Evolutionary conservation across 1,284 basidiomycete genomes (phyloP).

Genomic region (Acaromyces ingoldii): DNA sequence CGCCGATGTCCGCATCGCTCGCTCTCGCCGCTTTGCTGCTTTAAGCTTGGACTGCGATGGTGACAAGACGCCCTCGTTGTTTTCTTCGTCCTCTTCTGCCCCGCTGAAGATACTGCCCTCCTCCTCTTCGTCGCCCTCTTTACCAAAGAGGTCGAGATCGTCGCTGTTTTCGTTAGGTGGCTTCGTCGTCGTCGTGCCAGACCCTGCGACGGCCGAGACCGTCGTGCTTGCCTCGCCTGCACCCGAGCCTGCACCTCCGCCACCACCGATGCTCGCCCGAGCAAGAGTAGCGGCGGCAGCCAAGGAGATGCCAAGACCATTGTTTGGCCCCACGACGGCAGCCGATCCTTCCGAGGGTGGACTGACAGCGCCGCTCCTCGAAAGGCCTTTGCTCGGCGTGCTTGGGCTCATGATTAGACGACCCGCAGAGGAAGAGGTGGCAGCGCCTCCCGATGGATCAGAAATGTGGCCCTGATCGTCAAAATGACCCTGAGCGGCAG

Average conservation of each 20-base stretch:
- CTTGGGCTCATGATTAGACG: constrained; percentile 29
- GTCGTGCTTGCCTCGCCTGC: not conserved
- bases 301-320: constrained; percentile 16
- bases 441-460: too few relatives aligned
- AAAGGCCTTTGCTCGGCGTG: constrained; percentile 25
- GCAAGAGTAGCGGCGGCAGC: constrained; percentile 13
- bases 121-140: constrained; percentile 2
- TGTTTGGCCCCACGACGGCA: not conserved
- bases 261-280: not conserved
- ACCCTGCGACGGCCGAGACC: constrained; percentile 20
- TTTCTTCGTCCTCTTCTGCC: not conserved
- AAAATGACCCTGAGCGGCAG: too few relatives aligned
- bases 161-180: constrained; percentile 13
- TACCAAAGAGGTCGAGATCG: constrained; percentile 6
- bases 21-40: constrained; percentile 1
- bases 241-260: too few relatives aligned
- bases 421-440: too few relatives aligned
- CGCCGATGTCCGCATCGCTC: constrained; percentile 8
- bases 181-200: constrained; percentile 13
- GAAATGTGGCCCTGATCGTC: too few relatives aligned
- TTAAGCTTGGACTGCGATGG: not conserved
- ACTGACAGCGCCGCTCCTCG: not conserved
- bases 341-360: not conserved
- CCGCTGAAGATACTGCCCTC: not conserved
- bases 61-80: not conserved